Conservation (phyloP, 169 alveolate genomes). For the Plasmodium blacklocki region DNA sequence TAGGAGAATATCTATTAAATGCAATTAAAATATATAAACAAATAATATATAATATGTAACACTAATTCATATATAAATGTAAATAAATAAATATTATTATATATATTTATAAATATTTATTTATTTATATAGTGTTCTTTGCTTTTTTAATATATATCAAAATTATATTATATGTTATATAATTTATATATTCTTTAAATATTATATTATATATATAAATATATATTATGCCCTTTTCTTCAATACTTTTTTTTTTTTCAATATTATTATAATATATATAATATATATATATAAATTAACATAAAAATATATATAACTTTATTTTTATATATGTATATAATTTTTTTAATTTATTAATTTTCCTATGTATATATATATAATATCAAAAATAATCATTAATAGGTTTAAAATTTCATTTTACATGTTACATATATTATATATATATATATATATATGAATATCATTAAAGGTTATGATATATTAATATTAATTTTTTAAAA, state of each 20-base stretch:
- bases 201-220: background rate
- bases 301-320: constrained; percentile 12
- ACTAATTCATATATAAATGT: background rate
- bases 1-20: no score
- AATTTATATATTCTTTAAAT: no score
- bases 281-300: no score
- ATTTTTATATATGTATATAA: constrained; percentile 1
- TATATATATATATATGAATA: background rate
- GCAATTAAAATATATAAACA: no score
- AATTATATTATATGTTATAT: no score
- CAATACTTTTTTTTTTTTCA: no score
- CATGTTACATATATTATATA: background rate
- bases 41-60: background rate
- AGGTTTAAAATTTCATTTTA: constrained; percentile 14
- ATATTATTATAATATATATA: no score
- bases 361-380: background rate
- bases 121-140: background rate
- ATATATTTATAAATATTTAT: constrained; percentile 4
- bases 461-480: constrained; percentile 9
- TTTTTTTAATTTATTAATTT: no score
- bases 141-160: background rate
- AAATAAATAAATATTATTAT: constrained; percentile 6
- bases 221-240: no score
- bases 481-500: constrained; percentile 53
- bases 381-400: constrained; percentile 1